A percentile compares a stretch with the other conserved stretches of the same genome.
Evolutionary conservation across 1,284 basidiomycete genomes (phyloP).

Genomic region (Sanghuangporus sanghuang): DNA sequence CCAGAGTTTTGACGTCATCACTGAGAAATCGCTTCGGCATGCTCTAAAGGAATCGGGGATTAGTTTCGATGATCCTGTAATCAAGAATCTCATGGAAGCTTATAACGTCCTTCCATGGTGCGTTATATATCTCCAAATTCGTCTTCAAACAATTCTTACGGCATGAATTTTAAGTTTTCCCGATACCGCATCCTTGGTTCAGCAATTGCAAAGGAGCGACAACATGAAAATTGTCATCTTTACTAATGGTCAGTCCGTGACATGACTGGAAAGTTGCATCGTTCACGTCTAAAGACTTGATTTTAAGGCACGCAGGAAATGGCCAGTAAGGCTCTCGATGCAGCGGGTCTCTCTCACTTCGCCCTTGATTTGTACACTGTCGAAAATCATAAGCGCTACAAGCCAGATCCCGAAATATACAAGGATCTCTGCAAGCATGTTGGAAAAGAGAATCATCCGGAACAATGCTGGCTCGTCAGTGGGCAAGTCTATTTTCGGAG

Average conservation of each 20-base stretch:
- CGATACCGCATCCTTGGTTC: slow-evolving; percentile 22
- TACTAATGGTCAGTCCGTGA: slow-evolving; percentile 26
- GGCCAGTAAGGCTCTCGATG: slow-evolving; percentile 24
- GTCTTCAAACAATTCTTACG: neutral
- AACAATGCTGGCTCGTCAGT: slow-evolving; percentile 29
- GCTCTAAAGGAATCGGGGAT: slow-evolving; percentile 25
- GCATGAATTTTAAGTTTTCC: slow-evolving; percentile 22
- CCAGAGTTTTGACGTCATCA: slow-evolving; percentile 29
- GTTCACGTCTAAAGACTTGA: neutral
- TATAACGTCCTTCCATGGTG: slow-evolving; percentile 26
- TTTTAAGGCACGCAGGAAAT: slow-evolving; percentile 21
- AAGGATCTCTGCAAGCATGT: slow-evolving; percentile 22
- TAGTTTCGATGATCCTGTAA: slow-evolving; percentile 14
- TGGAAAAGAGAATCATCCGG: slow-evolving; percentile 18
- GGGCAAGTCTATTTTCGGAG: slow-evolving; percentile 23
- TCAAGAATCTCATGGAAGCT: slow-evolving; percentile 23
- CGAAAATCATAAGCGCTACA: slow-evolving; percentile 25
- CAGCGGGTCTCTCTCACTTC: slow-evolving; percentile 16
- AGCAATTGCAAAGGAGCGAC: slow-evolving; percentile 19
- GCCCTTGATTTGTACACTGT: slow-evolving; percentile 20
- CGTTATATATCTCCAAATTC: slow-evolving; percentile 2
- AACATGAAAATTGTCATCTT: slow-evolving; percentile 25
- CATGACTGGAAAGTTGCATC: neutral
- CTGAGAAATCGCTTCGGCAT: slow-evolving; percentile 25
- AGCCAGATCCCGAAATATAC: slow-evolving; percentile 27